phyloP scores from a whole-genome alignment of 805 yeast genomes.

The Yarrowia bubula region DNA sequence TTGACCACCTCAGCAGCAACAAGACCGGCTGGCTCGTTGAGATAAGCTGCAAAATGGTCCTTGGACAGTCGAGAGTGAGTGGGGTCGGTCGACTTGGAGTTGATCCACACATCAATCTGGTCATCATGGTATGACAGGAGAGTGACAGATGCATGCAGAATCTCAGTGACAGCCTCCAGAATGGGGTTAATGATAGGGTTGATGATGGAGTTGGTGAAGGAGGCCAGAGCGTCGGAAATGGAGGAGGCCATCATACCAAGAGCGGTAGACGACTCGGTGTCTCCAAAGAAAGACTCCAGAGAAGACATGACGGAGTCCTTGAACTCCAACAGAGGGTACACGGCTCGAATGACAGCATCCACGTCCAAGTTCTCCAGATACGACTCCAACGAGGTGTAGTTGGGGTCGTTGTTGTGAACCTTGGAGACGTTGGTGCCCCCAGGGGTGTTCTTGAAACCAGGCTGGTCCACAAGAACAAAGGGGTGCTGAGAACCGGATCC shows the following conservation, averaged over 20 bases:
- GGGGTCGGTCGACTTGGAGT: conserved; percentile 31
- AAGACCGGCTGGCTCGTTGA: conserved; percentile 34
- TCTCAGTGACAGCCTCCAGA: conserved; percentile 28
- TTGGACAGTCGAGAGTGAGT: conserved; percentile 33
- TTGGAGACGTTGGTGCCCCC: conserved; percentile 22
- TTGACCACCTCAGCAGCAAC: conserved; percentile 30
- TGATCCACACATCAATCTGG: conserved; percentile 34
- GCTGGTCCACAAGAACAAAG: conserved; percentile 8
- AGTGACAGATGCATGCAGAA: conserved; percentile 30
- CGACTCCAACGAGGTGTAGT: conserved; percentile 19
- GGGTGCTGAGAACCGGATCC: background rate
- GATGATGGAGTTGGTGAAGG: conserved; percentile 33
- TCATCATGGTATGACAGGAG: conserved; percentile 31
- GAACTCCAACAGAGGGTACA: conserved; percentile 26
- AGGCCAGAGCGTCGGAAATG: conserved; percentile 31
- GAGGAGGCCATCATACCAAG: conserved; percentile 29
- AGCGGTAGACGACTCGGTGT: conserved; percentile 29
- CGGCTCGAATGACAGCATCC: conserved; percentile 14
- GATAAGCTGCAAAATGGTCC: conserved; percentile 33
- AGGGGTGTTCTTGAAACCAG: conserved; percentile 14
- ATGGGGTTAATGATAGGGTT: conserved; percentile 33
- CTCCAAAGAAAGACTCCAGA: conserved; percentile 29
- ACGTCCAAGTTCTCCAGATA: conserved; percentile 2
- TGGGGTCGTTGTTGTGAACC: conserved; percentile 24
- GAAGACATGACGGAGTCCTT: conserved; percentile 27